Evolutionary conservation across 257 asterid genomes (phyloP).

Genomic region (Solanum ossicruentum): DNA sequence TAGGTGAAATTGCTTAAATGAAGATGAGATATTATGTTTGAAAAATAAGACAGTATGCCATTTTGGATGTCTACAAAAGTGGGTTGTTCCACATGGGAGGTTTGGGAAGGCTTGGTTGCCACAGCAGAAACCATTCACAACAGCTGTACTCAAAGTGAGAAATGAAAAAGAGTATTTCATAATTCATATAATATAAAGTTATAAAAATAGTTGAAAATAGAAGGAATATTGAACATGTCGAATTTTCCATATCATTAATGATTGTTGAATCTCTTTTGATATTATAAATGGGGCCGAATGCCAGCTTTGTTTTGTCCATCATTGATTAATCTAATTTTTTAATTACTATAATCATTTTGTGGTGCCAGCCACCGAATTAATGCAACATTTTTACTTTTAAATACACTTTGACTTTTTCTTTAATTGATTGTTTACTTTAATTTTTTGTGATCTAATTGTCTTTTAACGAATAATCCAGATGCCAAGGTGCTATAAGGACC

Average conservation of each 20-base stretch:
- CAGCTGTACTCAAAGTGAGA: neutral
- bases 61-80: neutral
- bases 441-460: neutral
- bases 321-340: neutral
- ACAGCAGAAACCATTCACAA: neutral
- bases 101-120: neutral
- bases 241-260: neutral
- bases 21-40: too few relatives aligned
- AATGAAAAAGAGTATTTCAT: neutral
- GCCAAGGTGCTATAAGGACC: neutral
- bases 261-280: neutral
- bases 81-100: neutral
- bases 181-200: neutral
- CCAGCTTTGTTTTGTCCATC: neutral
- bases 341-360: neutral
- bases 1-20: too few relatives aligned
- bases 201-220: neutral
- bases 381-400: neutral
- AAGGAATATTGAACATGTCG: neutral
- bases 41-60: neutral
- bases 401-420: neutral
- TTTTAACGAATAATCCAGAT: neutral
- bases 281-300: neutral
- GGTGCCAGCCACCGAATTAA: neutral
- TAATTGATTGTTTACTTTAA: neutral